Evolutionary conservation across 1,284 basidiomycete species (phyloP).

Genomic region (Cutaneotrichosporon sp.): DNA sequence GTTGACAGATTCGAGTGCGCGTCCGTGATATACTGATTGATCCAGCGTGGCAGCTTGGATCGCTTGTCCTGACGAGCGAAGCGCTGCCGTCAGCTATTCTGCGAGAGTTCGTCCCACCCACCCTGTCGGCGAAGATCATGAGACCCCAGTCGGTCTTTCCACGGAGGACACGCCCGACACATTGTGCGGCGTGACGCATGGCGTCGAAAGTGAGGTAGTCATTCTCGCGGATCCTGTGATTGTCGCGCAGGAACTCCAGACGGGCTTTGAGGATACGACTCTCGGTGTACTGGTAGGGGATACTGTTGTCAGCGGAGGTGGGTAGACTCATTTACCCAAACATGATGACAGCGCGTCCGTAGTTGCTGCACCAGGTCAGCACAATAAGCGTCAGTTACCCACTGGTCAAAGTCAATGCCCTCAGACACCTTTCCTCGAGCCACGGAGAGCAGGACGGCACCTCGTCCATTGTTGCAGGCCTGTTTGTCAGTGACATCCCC

Average conservation of each 20-base stretch:
- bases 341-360: constrained; percentile 99
- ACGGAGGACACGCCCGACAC: constrained; percentile 93
- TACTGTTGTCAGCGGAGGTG: constrained; percentile 56
- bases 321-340: constrained; percentile 70
- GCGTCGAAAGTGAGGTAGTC: constrained; percentile 99
- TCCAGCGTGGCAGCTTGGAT: constrained; percentile 96
- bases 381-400: constrained; percentile 11
- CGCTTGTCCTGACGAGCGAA: constrained; percentile 97
- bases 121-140: constrained; percentile 99
- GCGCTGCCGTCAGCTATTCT: constrained; percentile 60
- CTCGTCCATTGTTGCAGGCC: constrained; percentile 98
- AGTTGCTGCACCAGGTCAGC: constrained; percentile 60
- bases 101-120: constrained; percentile 46
- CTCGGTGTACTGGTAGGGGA: constrained; percentile 98
- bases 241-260: constrained; percentile 96
- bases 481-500: constrained; percentile 42
- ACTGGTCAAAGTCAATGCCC: constrained; percentile 99
- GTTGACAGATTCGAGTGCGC: constrained; percentile 96
- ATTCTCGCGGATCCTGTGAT: constrained; percentile 95
- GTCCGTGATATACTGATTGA: constrained; percentile 98
- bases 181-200: constrained; percentile 98
- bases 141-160: constrained; percentile 99
- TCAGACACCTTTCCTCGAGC: constrained; percentile 99
- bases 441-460: constrained; percentile 93
- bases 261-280: constrained; percentile 96